Percentiles rank a stretch among this genome's conserved stretches.
Evolutionary conservation across 495 filamentous ascomycete genomes (phyloP).

Genomic region (Trichodelitschia bisporula): DNA sequence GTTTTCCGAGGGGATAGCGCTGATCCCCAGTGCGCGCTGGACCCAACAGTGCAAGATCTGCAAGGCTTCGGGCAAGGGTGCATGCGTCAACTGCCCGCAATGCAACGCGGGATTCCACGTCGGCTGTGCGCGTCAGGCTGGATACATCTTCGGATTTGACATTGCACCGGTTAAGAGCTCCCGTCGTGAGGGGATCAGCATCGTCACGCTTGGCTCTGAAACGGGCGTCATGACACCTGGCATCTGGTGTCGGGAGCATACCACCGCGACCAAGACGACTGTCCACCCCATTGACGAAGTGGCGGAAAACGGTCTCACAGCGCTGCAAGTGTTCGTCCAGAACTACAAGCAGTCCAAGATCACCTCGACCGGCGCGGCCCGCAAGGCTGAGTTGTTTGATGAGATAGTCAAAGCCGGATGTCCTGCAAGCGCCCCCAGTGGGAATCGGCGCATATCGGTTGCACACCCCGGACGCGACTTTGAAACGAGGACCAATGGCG

Average conservation of each 20-base stretch:
- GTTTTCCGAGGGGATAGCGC: slow-evolving; percentile 66
- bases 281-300: slow-evolving; percentile 62
- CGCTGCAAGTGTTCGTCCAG: slow-evolving; percentile 60
- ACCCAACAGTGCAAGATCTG: slow-evolving; percentile 68
- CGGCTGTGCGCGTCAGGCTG: slow-evolving; percentile 65
- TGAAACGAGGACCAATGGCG: too few relatives aligned
- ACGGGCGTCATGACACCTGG: slow-evolving; percentile 50
- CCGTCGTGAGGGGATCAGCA: slow-evolving; percentile 45
- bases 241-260: slow-evolving; percentile 83
- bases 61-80: slow-evolving; percentile 36
- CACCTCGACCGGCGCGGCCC: slow-evolving; percentile 65
- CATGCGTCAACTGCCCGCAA: slow-evolving; percentile 59
- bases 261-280: slow-evolving; percentile 33
- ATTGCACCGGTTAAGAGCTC: slow-evolving; percentile 75
- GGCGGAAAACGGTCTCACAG: slow-evolving; percentile 33
- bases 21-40: slow-evolving; percentile 42
- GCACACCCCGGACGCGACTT: too few relatives aligned
- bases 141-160: slow-evolving; percentile 70
- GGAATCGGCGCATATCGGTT: too few relatives aligned
- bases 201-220: slow-evolving; percentile 50
- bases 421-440: too few relatives aligned
- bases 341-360: slow-evolving; percentile 92
- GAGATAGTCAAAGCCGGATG: too few relatives aligned
- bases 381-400: slow-evolving; percentile 53
- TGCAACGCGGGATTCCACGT: slow-evolving; percentile 71